Base-by-base conservation (phyloP, 1,284 basidiomycete genomes). In the Fistulinella cinereoalba region DNA sequence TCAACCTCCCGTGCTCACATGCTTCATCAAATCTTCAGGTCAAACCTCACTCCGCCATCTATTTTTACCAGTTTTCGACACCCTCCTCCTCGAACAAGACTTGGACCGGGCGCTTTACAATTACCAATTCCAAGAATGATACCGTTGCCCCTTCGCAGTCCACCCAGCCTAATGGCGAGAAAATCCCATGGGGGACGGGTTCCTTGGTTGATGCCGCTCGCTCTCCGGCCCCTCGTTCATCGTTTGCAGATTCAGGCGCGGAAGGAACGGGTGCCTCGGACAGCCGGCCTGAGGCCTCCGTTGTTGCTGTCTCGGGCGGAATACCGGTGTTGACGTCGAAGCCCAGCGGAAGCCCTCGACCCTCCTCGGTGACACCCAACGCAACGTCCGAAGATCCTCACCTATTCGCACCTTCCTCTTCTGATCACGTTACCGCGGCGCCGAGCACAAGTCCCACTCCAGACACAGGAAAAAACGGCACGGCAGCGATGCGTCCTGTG, bases 61-160 rank as follows among this genome's bases (percentile, higher is more conserved):
- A 89, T 69, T 91, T 92, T 72, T 89, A 87, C 66, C 85, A 88
- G 61, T 89, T 83, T 71, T 73, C 77, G 13, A 65, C 76, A 3
- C 65, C 74, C 1, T 56, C 54, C 5, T 60, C 74, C 0, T 4
- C 60, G 23, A 66, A 72, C 54, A 74, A 73, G 37, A 71, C 73
- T 16, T 94, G 91, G 89, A 90, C 90, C 1, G 83, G 80, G 8
- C 84, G 91, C 32, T 94, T 92, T 74, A 73, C 85, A 33, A 89
- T 93, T 60, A 81, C 85, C 1, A 75, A 75, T 32, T 44, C 74
- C 2, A 57, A 67, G 27, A 83, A 83, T 5, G 55, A 66, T 6
- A 70, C 74, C 27, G 75, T 73, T 1, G 53, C 78, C n/a, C 74
- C 86, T 0, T 51, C 76, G 8, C 73, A 83, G 43, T 42, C 68